Evolutionary conservation across 2,329 filamentous ascomycete species (phyloP), one percentile per base, ranked within the genome.

Genomic region (Aspergillus melleus): DNA sequence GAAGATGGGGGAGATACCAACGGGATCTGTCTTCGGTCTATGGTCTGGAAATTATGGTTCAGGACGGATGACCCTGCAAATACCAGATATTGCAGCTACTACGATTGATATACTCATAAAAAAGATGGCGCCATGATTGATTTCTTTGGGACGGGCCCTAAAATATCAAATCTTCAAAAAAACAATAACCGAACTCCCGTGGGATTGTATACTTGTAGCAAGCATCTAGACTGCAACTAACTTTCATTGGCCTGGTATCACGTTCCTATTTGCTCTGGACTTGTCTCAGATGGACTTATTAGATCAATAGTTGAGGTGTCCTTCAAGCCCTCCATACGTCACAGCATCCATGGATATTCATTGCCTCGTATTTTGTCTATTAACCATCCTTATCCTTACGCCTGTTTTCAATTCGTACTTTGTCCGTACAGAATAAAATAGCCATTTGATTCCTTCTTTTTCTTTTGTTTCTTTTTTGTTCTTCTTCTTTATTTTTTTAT

Each of bases 51-150:
- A 61, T 64, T 63, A 68, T 65, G 66, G 61, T 66, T 67, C 64
- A 63, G 63, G 62, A 68, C 61, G 67, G 62, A 68, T 68, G 60
- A 68, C 64, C 59, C 67, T 68, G 65, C 66, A 68, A 65, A 61
- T 20, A 54, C 14, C 36, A n/a, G 5, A 24, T 24, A 62, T 61
- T 68, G 65, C 66, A 68, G 63, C 61, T 64, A 65, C 65, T 66
- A 69, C 64, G 66, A 70, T 68, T 68, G 66, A 68, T 64, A 69
- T 68, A 66, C 62, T 68, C 64, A 64, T 65, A 64, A 67, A 68
- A 42, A 68, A 67, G 57, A 68, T 67, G 67, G 66, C 66, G 66
- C 67, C 66, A 68, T 68, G 67, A 70, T 65, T 68, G 55, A 59
- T 64, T 65, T 66, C 61, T 66, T 64, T 64, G 64, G 67, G 63